Conservation (phyloP, 495 filamentous ascomycete species). For the Sabuloglossum arenarium region DNA sequence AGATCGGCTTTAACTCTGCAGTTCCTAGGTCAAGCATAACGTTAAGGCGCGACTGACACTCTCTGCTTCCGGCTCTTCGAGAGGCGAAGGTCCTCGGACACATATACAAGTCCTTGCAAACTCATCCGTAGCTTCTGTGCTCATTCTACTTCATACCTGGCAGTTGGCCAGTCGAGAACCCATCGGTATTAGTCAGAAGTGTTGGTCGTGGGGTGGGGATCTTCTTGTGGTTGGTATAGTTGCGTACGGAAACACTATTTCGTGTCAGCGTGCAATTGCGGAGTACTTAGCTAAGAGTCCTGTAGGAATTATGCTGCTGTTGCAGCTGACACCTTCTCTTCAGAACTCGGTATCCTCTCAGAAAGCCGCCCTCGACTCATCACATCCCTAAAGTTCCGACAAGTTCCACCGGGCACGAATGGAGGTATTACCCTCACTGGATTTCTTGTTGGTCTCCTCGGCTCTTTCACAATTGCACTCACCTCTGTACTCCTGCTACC, state of each 20-base stretch:
- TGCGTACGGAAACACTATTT: conserved; percentile 11
- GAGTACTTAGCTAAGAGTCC: neutral
- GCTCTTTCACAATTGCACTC: conserved; percentile 49
- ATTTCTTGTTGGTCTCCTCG: conserved; percentile 48
- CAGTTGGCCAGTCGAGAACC: conserved; percentile 29
- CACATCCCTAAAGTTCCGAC: conserved; percentile 48
- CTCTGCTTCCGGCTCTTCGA: conserved; percentile 44
- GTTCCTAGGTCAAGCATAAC: conserved; percentile 53
- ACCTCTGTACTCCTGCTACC: conserved; percentile 46
- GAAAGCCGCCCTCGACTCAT: conserved; percentile 61
- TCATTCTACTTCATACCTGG: conserved; percentile 50
- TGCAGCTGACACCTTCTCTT: conserved; percentile 84
- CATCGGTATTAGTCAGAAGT: conserved; percentile 7
- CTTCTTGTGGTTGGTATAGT: conserved; percentile 36
- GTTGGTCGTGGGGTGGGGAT: conserved; percentile 23
- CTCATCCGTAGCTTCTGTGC: conserved; percentile 51
- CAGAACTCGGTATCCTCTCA: conserved; percentile 83
- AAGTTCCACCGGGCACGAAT: conserved; percentile 80
- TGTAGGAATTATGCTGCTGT: conserved; percentile 65
- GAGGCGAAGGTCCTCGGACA: conserved; percentile 62
- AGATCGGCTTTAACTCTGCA: neutral
- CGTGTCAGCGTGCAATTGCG: conserved; percentile 10
- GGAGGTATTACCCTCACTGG: conserved; percentile 67
- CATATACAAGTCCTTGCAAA: conserved; percentile 87
- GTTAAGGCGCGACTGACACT: conserved; percentile 66